Conservation (phyloP, 805 yeast species). For the Nakazawaea siamensis region DNA sequence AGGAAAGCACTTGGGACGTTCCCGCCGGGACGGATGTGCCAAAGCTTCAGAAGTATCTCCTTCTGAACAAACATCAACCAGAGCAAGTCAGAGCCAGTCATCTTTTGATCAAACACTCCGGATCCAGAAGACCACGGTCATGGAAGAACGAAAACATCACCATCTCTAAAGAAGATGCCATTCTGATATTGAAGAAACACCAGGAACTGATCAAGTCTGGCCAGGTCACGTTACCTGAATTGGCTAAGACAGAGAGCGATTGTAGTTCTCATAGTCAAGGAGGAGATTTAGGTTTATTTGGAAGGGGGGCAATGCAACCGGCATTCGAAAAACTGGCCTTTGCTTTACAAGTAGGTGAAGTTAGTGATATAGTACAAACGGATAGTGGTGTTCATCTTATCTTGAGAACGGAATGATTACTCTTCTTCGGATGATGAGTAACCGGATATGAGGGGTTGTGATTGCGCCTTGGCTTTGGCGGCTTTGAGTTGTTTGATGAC, state of each 20-base stretch:
- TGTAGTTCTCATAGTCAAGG: conserved; percentile 80
- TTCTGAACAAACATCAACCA: conserved; percentile 37
- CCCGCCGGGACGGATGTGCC: conserved; percentile 74
- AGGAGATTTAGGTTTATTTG: conserved; percentile 89
- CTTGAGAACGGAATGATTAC: conserved; percentile 60
- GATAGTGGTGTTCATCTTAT: conserved; percentile 89
- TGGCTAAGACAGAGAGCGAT: conserved; percentile 82
- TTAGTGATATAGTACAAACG: conserved; percentile 77
- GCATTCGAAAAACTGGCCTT: conserved; percentile 86
- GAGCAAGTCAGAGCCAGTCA: conserved; percentile 76
- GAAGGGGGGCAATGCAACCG: conserved; percentile 92
- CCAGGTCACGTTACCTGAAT: conserved; percentile 53
- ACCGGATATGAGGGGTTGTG: too few relatives aligned
- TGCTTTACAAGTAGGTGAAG: conserved; percentile 71
- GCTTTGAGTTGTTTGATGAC: too few relatives aligned
- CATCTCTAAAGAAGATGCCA: conserved; percentile 76
- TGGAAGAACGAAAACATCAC: conserved; percentile 81
- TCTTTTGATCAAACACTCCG: conserved; percentile 73
- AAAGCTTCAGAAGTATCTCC: conserved; percentile 49
- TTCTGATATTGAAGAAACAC: conserved; percentile 47
- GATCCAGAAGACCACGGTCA: conserved; percentile 82
- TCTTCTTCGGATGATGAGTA: too few relatives aligned
- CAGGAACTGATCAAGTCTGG: conserved; percentile 57
- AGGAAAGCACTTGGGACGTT: conserved; percentile 83
- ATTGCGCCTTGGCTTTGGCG: too few relatives aligned